phyloP scores from a whole-genome alignment of 2,329 filamentous ascomycete genomes.

The Diaporthe destruens region DNA sequence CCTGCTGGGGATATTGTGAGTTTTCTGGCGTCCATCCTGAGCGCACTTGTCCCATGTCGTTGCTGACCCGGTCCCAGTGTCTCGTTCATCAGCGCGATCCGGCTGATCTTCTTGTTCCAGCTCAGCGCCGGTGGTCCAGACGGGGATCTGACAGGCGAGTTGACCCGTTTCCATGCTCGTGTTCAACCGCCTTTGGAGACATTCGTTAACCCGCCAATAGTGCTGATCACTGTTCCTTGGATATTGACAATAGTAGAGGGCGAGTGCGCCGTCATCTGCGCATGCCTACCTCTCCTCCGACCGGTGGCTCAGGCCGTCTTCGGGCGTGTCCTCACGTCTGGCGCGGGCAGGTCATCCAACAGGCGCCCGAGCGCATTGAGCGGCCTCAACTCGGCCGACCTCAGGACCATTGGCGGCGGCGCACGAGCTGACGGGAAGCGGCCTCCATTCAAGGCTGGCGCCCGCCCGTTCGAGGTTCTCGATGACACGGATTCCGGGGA shows the following conservation, averaged over 20 bases:
- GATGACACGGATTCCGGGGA: conserved; percentile 21
- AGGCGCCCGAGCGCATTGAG: conserved; percentile 9
- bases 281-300: conserved; percentile 12
- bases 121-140: conserved; percentile 4
- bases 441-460: not conserved
- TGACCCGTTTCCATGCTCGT: not conserved
- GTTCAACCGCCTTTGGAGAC: no score
- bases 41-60: not conserved
- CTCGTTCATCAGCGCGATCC: conserved; percentile 21
- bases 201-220: not conserved
- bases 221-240: conserved; percentile 12
- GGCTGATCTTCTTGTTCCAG: conserved; percentile 10
- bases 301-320: conserved; percentile 4
- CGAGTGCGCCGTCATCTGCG: not conserved
- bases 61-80: not conserved
- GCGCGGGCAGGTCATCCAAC: conserved; percentile 24
- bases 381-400: not conserved
- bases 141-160: conserved; percentile 18
- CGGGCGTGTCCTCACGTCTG: conserved; percentile 14
- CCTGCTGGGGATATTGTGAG: conserved; percentile 16
- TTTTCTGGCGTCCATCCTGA: not conserved
- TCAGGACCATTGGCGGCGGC: conserved; percentile 7
- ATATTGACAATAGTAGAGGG: not conserved
- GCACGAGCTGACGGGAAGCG: not conserved
- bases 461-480: conserved; percentile 4